These are phyloP conservation scores for Penicillium malachiteum DNA, from an alignment of 495 filamentous ascomycete species.

Conservation along the genomic window DNA sequence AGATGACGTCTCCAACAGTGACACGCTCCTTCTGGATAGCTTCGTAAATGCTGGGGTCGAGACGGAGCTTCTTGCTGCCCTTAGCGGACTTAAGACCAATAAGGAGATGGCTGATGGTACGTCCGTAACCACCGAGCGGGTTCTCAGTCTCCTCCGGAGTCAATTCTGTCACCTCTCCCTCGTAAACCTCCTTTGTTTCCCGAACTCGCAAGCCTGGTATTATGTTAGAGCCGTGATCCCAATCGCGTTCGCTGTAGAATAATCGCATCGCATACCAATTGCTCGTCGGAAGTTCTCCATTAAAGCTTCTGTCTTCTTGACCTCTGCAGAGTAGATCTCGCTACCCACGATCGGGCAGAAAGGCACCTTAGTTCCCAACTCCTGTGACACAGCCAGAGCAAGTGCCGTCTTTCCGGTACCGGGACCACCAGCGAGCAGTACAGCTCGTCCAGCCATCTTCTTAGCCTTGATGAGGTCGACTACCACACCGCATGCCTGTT, in stretches of 20 bases:
- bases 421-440: conserved; percentile 86
- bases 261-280: conserved; percentile 61
- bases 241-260: background rate
- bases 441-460: conserved; percentile 95
- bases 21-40: conserved; percentile 98
- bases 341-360: conserved; percentile 97
- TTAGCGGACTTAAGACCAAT: conserved; percentile 87
- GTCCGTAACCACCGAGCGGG: conserved; percentile 90
- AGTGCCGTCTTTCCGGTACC: conserved; percentile 97
- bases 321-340: conserved; percentile 94
- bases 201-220: conserved; percentile 74
- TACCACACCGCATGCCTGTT: conserved; percentile 84
- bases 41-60: conserved; percentile 98
- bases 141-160: conserved; percentile 98
- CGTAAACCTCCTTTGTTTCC: conserved; percentile 97
- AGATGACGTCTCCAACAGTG: conserved; percentile 93
- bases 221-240: conserved; percentile 16
- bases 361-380: conserved; percentile 94
- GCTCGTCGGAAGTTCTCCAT: conserved; percentile 98
- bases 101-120: conserved; percentile 87
- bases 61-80: conserved; percentile 92
- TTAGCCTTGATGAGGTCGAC: conserved; percentile 91
- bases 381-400: conserved; percentile 89
- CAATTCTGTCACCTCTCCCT: conserved; percentile 93
- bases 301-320: conserved; percentile 97